Percentiles rank a stretch among this genome's conserved stretches.
phyloP scores from a whole-genome alignment of 768 basidiomycete species.

The Epithele typhae region DNA sequence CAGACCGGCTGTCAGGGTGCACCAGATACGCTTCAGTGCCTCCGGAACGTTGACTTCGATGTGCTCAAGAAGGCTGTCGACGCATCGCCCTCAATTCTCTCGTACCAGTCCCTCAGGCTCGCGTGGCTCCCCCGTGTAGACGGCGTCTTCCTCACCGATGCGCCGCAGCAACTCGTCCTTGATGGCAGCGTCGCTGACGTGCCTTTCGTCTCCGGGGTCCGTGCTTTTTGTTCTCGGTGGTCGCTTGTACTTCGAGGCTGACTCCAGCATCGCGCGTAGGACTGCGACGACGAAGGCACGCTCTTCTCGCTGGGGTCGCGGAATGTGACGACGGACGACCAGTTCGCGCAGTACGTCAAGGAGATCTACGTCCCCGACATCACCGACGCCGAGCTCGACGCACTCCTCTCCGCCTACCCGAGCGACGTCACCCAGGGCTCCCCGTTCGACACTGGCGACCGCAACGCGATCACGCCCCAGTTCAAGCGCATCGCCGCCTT shows the following conservation, averaged over 20 bases:
- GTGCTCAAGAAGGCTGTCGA: conserved; percentile 30
- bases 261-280: neutral
- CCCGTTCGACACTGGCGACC: conserved; percentile 20
- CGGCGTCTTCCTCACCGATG: conserved; percentile 19
- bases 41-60: conserved; percentile 32
- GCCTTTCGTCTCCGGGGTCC: conserved; percentile 16
- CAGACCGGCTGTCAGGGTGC: conserved; percentile 31
- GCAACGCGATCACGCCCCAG: conserved; percentile 9
- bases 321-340: neutral
- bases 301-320: neutral
- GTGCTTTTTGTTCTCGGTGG: neutral
- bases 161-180: conserved; percentile 13
- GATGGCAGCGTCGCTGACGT: conserved; percentile 15
- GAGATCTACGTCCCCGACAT: neutral
- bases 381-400: neutral
- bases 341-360: neutral
- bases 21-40: conserved; percentile 36
- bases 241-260: neutral
- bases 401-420: conserved; percentile 14
- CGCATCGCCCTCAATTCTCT: conserved; percentile 25
- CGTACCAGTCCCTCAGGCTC: conserved; percentile 10
- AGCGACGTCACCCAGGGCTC: conserved; percentile 16
- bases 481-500: conserved; percentile 19
- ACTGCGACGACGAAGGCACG: conserved; percentile 24
- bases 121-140: conserved; percentile 24